Base-by-base conservation (phyloP, 305 asterid species). In the Euphrasia arctica region DNA sequence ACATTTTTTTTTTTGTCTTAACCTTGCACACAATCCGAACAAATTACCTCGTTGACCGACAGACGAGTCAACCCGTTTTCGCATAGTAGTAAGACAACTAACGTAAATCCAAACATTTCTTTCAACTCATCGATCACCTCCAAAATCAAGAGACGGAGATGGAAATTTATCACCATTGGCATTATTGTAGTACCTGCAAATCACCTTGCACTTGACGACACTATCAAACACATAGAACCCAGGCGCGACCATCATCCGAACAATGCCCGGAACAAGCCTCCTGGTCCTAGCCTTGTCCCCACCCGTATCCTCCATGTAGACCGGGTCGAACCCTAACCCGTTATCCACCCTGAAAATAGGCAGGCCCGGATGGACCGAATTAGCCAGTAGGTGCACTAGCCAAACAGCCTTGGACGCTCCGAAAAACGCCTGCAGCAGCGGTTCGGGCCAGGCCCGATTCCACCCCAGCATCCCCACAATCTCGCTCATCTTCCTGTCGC, bases 391-490 rank as follows among this genome's bases (percentile, higher is more conserved):
- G 74, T 92, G 98, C 22, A 92, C 97, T 56, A 89, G 59, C 97
- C 97, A 92, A 34, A 92, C 91, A 0, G 93, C 81, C 36, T 89
- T 92, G 0, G 97, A 89, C 5, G 98, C 97, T 28, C 81, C 79
- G 54, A 92, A 92, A 36, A 92, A 92, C 25, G 96, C 81, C 54
- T 92, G 98, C 74, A 92, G 51, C 0, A 92, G 85, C 27, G 91
- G 93, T 62, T 92, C 98, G 15, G 97, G 85, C 98, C 97, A 92
- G 3, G 98, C 98, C 51, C 87, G 72, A 68, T 80, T 89, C 97
- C 98, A 89, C 3, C 95, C 95, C 45, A 92, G 54, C 91, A 92
- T 73, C 7, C 88, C 91, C 64, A 92, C 98, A 71, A 87, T 77
- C 65, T 87, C 96, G 64, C 91, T 89, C 98, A 92, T 92, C 60